phyloP scores from a whole-genome alignment of 2,329 filamentous ascomycete genomes.

The Fusarium bulbicola region DNA sequence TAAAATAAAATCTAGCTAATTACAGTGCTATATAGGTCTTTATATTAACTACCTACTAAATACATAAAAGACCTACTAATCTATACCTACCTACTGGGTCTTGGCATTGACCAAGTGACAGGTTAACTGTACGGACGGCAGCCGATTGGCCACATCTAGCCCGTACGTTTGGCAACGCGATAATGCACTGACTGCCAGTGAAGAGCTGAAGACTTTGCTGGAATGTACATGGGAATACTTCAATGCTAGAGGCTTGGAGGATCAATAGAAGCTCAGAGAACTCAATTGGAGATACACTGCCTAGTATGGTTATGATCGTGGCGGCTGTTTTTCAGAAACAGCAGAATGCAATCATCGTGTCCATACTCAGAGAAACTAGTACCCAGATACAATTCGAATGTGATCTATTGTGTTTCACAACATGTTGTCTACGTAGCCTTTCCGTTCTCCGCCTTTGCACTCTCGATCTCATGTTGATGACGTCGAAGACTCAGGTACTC shows the following conservation, averaged over 20 bases:
- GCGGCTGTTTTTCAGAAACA: background rate
- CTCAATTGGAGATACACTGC: background rate
- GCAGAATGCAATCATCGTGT: background rate
- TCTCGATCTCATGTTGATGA: background rate
- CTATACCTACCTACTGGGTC: no score
- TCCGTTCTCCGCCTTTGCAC: background rate
- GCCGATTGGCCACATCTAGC: background rate
- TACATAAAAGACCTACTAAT: no score
- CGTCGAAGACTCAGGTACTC: background rate
- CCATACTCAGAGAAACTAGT: background rate
- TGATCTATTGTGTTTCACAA: background rate
- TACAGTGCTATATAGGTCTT: no score
- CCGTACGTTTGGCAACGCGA: rapidly evolving
- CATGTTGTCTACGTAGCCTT: background rate
- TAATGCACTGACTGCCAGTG: background rate
- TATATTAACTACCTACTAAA: no score
- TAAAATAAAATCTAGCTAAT: no score
- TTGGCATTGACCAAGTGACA: no score
- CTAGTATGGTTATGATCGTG: background rate
- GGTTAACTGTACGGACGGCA: no score
- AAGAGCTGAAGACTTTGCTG: background rate
- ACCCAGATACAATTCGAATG: background rate
- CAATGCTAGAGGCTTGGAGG: background rate
- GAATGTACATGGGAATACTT: background rate
- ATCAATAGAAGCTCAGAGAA: background rate